phyloP scores from a whole-genome alignment of 805 yeast species.

The Schwanniomyces yamadae region DNA sequence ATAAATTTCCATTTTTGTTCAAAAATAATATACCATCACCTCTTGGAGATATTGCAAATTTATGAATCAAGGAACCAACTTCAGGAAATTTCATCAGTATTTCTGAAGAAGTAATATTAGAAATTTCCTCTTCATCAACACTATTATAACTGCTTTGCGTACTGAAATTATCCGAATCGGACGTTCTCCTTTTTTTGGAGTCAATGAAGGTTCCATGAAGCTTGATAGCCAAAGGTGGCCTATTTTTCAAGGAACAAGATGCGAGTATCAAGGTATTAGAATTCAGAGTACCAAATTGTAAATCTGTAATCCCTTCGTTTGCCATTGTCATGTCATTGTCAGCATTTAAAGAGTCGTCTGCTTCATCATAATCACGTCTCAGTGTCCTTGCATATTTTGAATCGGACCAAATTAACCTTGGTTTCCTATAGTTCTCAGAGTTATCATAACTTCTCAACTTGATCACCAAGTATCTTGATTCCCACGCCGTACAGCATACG shows the following conservation, averaged over 20 bases:
- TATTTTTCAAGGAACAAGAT: slow-evolving; percentile 33
- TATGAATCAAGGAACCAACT: slow-evolving; percentile 77
- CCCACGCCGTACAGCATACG: slow-evolving; percentile 74
- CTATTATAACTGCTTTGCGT: slow-evolving; percentile 22
- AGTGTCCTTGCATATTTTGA: slow-evolving; percentile 13
- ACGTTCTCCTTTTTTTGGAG: slow-evolving; percentile 12
- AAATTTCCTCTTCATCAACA: slow-evolving; percentile 31
- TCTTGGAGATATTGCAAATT: slow-evolving; percentile 73
- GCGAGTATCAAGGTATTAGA: slow-evolving; percentile 39
- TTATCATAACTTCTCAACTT: slow-evolving; percentile 62
- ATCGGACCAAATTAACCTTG: slow-evolving; percentile 41
- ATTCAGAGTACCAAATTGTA: slow-evolving; percentile 49
- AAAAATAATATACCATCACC: slow-evolving; percentile 83
- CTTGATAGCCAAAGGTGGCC: slow-evolving; percentile 32
- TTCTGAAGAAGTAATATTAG: slow-evolving; percentile 41
- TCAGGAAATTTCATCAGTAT: slow-evolving; percentile 61
- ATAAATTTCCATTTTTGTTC: slow-evolving; percentile 76
- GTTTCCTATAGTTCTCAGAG: slow-evolving; percentile 32
- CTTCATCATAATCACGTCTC: slow-evolving; percentile 13
- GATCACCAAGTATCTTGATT: slow-evolving; percentile 75
- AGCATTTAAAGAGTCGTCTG: slow-evolving; percentile 13
- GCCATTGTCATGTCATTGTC: slow-evolving; percentile 48
- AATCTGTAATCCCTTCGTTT: slow-evolving; percentile 85
- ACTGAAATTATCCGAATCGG: slow-evolving; percentile 14
- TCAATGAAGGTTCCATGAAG: slow-evolving; percentile 52